phyloP scores from a whole-genome alignment of 768 basidiomycete species.

The Mycena galericulata region DNA sequence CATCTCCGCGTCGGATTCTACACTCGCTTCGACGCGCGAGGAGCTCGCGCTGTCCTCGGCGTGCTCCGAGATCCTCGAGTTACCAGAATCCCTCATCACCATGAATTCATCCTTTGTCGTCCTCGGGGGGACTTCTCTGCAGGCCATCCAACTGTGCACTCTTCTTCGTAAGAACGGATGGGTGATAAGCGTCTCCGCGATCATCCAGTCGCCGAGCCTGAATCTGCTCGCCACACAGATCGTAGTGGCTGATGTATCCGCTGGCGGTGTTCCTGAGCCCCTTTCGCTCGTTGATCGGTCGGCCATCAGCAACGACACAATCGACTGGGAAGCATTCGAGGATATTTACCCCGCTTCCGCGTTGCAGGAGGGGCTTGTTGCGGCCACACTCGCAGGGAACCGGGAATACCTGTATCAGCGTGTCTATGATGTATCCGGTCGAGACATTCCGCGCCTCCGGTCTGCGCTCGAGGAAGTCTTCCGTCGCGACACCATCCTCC shows the following conservation, averaged over 20 bases:
- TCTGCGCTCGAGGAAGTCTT: not conserved
- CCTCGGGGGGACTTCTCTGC: not conserved
- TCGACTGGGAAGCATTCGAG: not conserved
- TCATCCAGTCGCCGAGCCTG: not conserved
- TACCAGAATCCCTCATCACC: not conserved
- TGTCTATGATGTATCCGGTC: not conserved
- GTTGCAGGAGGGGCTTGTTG: not conserved
- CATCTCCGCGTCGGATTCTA: not conserved
- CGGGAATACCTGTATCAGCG: not conserved
- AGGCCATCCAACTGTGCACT: not conserved
- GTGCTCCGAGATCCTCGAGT: not conserved
- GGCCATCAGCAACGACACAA: not conserved
- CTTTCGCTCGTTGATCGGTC: not conserved
- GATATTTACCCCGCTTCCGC: not conserved
- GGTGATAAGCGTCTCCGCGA: not conserved
- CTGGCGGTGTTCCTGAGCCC: not conserved
- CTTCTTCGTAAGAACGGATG: not conserved
- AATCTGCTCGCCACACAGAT: not conserved
- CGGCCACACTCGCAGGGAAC: not conserved
- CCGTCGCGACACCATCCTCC: not conserved
- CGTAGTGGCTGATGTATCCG: not conserved
- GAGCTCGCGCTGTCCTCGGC: not conserved
- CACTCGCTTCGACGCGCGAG: not conserved
- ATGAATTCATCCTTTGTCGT: not conserved
- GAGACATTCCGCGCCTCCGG: not conserved